Evolutionary conservation across 495 filamentous ascomycete species (phyloP), one percentile per base, ranked within the genome.

Genomic region (Aspergillus olivimuriae): DNA sequence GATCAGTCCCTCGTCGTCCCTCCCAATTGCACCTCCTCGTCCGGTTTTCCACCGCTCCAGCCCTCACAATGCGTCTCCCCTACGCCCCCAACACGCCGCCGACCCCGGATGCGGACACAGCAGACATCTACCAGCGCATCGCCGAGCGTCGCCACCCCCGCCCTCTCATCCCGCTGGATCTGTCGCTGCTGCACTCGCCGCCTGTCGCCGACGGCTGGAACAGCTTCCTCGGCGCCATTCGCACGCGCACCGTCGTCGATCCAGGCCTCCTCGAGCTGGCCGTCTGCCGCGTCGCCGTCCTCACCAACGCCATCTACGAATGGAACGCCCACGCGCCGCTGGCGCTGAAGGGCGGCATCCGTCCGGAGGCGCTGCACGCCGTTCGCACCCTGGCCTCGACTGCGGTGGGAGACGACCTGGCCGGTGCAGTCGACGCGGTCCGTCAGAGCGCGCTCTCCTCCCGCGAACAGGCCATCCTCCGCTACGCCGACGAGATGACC

Each of bases 241-340:
- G 85, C 48, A 34, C 74, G 72, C 39, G 81, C 81, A 67, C 60
- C 76, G 12, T 81, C 74, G 36, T 85, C 79, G 45, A 81, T 69
- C 49, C 67, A 76, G 44, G 82, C 80, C 11, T 66, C 10, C 53
- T 63, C 4, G 57, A 66, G 33, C 34, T 66, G n/a, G 60, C 59
- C 5, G 53, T 64, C 12, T 62, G 55, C 48, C 74, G 86, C 17
- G 84, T 90, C 1, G 86, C 86, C 0, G 78, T 83, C 10, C 72
- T 84, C 31, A 90, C 87, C 47, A 43, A 69, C 2, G 87, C 86
- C 0, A 79, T 78, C 60, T 89, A 87, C 61, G 86, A 92, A 61
- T 92, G 85, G 87, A 77, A 64, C 28, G 80, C 84, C 33, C 87
- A 92, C 51, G 76, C 77, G 15, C 86, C 85, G 19, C 66, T 92